A percentile compares a stretch with the other conserved stretches of the same genome.
phyloP scores from a whole-genome alignment of 345 rosid species.

The Schrenkiella parvula region DNA sequence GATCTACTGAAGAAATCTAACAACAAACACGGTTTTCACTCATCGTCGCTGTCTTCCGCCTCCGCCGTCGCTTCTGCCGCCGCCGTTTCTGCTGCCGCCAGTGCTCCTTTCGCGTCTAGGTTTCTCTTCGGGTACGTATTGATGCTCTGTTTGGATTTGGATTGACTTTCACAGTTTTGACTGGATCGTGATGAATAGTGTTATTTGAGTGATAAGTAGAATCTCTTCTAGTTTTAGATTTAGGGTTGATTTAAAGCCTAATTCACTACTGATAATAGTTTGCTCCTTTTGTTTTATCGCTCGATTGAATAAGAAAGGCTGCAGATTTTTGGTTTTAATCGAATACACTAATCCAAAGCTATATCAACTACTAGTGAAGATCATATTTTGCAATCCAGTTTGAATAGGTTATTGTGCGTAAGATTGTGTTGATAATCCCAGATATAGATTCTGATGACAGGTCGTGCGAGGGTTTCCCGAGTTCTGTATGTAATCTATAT shows the following conservation, averaged over 20 bases:
- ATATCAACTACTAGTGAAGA: neutral
- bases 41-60: constrained; percentile 53
- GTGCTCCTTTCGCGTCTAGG: constrained; percentile 72
- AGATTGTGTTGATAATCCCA: neutral
- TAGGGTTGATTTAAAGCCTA: neutral
- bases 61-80: constrained; percentile 53
- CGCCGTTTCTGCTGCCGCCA: constrained; percentile 55
- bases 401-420: neutral
- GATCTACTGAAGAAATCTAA: constrained; percentile 78
- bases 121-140: constrained; percentile 69
- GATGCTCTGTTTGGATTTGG: constrained; percentile 13
- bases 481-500: neutral
- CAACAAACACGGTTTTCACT: constrained; percentile 49
- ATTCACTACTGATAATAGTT: neutral
- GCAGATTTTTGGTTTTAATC: neutral
- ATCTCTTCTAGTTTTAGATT: neutral
- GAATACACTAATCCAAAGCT: neutral
- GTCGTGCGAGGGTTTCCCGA: neutral
- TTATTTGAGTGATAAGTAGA: constrained; percentile 4
- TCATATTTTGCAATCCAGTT: neutral
- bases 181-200: neutral
- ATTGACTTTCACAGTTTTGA: constrained; percentile 12
- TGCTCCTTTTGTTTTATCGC: neutral
- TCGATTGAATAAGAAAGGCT: neutral
- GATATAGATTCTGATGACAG: neutral